Percentiles rank a stretch among this genome's conserved stretches.
These are phyloP conservation scores for Ophiosphaerella herpotricha DNA, from an alignment of 2,329 filamentous ascomycete species.

Conservation along the genomic window DNA sequence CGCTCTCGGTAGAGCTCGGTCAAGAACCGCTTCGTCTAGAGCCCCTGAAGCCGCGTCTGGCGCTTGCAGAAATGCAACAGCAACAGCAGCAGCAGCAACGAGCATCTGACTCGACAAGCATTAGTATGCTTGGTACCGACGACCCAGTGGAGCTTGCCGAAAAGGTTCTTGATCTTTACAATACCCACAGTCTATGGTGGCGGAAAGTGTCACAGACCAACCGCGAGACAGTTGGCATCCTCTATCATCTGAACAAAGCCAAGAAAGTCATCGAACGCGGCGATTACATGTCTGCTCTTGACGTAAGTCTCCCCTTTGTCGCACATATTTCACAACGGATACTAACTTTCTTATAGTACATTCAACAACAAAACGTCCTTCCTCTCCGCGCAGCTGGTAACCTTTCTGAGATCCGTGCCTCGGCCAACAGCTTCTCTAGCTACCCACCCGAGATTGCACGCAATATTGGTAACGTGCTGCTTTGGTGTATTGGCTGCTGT, in stretches of 20 bases:
- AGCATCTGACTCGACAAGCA: conserved; percentile 47
- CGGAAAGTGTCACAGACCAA: conserved; percentile 63
- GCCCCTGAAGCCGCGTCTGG: conserved; percentile 73
- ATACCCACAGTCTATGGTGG: conserved; percentile 63
- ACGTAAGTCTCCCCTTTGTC: conserved; percentile 56
- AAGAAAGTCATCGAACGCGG: conserved; percentile 63
- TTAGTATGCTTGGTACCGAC: conserved; percentile 70
- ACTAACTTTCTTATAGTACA: conserved; percentile 59
- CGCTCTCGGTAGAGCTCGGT: conserved; percentile 82
- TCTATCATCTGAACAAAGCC: conserved; percentile 65
- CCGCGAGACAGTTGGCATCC: conserved; percentile 61
- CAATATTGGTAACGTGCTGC: conserved; percentile 86
- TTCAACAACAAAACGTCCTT: conserved; percentile 75
- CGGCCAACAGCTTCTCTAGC: conserved; percentile 78
- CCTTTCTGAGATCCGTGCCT: conserved; percentile 75
- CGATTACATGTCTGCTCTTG: conserved; percentile 65
- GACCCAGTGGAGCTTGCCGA: conserved; percentile 67
- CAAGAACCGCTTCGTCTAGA: conserved; percentile 78
- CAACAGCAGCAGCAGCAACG: conserved; percentile 35
- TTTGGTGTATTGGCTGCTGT: conserved; percentile 92
- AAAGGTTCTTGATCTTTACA: conserved; percentile 67
- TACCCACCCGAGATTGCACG: conserved; percentile 81
- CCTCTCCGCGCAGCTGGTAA: conserved; percentile 77
- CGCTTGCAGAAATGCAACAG: conserved; percentile 35
- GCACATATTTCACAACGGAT: conserved; percentile 7